These are phyloP conservation scores for Aspergillus neotritici DNA, from an alignment of 2,329 filamentous ascomycete genomes.

Conservation along the genomic window DNA sequence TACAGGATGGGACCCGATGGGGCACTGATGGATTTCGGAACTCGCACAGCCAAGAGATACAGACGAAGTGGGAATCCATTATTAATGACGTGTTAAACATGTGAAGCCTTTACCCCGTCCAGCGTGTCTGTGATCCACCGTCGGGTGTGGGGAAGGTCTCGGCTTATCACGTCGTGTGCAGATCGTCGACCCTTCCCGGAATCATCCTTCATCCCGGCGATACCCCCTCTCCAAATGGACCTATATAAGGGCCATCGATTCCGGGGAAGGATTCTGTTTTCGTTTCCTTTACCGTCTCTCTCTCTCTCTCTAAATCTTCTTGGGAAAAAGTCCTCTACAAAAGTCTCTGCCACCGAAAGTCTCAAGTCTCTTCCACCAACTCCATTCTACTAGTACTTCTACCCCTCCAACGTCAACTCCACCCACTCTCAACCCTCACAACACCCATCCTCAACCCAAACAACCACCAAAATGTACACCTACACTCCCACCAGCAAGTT, in stretches of 20 bases:
- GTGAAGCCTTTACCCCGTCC: constrained; percentile 16
- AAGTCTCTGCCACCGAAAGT: too few relatives aligned
- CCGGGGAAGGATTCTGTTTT: constrained; percentile 8
- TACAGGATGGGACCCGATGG: too few relatives aligned
- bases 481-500: constrained; percentile 26
- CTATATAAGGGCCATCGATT: constrained; percentile 26
- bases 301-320: constrained; percentile 1
- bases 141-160: constrained; percentile 1
- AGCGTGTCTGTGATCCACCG: constrained; percentile 6
- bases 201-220: constrained; percentile 19
- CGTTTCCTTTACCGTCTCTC: background rate
- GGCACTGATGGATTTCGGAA: too few relatives aligned
- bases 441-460: constrained; percentile 1
- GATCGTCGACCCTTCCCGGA: constrained; percentile 23
- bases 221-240: constrained; percentile 20
- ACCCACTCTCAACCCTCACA: background rate
- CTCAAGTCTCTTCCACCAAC: too few relatives aligned
- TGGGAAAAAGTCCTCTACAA: background rate
- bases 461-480: constrained; percentile 25
- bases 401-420: background rate
- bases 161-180: constrained; percentile 12
- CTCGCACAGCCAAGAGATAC: constrained; percentile 20
- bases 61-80: constrained; percentile 17
- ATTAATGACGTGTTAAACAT: constrained; percentile 30
- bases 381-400: background rate